Evolutionary conservation across 495 filamentous ascomycete genomes (phyloP).

Genomic region (Barbatosphaeria neglecta): DNA sequence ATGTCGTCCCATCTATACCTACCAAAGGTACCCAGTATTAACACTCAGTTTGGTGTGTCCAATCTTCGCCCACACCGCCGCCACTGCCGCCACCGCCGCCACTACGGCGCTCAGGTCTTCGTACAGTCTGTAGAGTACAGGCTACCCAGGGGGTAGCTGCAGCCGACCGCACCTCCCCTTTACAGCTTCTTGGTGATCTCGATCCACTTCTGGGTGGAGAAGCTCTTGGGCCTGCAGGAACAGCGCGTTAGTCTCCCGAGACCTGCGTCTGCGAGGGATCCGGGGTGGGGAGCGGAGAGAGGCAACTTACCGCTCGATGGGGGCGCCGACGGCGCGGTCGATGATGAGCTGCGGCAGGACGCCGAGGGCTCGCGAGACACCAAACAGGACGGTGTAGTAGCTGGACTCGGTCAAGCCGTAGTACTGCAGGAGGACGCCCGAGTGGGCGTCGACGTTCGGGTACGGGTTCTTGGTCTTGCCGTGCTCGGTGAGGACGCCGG

Average conservation of each 20-base stretch:
- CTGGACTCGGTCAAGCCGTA: slow-evolving; percentile 96
- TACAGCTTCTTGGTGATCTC: slow-evolving; percentile 84
- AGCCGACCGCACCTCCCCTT: slow-evolving; percentile 20
- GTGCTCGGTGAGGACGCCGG: slow-evolving; percentile 94
- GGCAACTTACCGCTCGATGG: slow-evolving; percentile 53
- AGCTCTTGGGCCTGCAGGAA: slow-evolving; percentile 72
- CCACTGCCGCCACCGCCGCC: slow-evolving; percentile 20
- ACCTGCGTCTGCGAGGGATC: no score
- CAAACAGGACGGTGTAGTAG: slow-evolving; percentile 99
- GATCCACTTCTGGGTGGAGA: slow-evolving; percentile 92
- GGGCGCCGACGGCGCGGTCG: slow-evolving; percentile 87
- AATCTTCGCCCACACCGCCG: slow-evolving; percentile 11
- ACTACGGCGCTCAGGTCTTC: neutral
- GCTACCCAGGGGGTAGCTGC: no score
- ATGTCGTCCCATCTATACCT: no score
- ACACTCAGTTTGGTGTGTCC: no score
- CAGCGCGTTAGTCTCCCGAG: slow-evolving; percentile 13
- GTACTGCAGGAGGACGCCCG: slow-evolving; percentile 97
- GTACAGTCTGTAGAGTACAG: neutral
- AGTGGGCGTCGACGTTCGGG: slow-evolving; percentile 53
- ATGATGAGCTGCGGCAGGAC: slow-evolving; percentile 98
- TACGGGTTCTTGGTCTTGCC: slow-evolving; percentile 91
- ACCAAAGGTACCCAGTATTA: no score
- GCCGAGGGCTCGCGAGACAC: slow-evolving; percentile 94
- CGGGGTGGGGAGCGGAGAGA: no score